These are phyloP conservation scores for Tetrahymena malaccensis DNA, from an alignment of 73 alveolate genomes.

Conservation along the genomic window DNA sequence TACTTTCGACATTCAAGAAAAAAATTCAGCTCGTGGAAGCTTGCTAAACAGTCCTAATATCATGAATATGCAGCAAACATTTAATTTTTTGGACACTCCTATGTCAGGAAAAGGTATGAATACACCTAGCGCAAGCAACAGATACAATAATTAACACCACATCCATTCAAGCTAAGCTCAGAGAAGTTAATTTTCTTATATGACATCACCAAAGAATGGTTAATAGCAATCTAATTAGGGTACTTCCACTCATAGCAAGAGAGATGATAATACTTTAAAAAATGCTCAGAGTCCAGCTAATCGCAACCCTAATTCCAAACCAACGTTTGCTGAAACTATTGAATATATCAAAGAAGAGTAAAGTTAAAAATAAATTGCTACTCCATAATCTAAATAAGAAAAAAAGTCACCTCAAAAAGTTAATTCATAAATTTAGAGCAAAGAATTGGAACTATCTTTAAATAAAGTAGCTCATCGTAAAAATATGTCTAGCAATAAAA, in stretches of 20 bases:
- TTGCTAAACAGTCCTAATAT: neutral
- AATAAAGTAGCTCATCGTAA: neutral
- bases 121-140: neutral
- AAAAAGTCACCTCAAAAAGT: neutral
- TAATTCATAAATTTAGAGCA: neutral
- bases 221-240: neutral
- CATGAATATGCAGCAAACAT: neutral
- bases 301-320: neutral
- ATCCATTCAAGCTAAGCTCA: neutral
- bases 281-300: neutral
- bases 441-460: neutral
- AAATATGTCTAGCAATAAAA: neutral
- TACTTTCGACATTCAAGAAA: neutral
- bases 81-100: neutral
- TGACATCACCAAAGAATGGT: neutral
- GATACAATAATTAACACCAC: neutral
- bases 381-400: neutral
- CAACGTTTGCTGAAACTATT: neutral
- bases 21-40: neutral
- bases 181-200: neutral
- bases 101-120: neutral
- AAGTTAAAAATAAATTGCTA: neutral
- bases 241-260: neutral
- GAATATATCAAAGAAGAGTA: neutral
- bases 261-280: neutral